Base-by-base conservation (phyloP, 495 filamentous ascomycete species). In the Xylaria castorea region DNA sequence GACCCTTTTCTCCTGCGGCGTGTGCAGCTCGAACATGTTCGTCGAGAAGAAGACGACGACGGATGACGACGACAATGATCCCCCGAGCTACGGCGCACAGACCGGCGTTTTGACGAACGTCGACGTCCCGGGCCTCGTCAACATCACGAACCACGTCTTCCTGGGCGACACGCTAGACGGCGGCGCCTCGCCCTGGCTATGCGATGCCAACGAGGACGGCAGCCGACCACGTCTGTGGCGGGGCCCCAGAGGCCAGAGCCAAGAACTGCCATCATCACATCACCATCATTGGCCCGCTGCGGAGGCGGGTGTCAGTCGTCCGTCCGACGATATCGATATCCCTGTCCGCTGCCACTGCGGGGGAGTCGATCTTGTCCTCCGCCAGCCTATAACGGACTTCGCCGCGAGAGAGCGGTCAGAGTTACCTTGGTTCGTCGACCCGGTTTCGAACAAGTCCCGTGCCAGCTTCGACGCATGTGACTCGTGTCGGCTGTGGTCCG, bases 291-390 rank as follows among this genome's bases (percentile, higher is more conserved):
- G 70, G 36, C 34, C 64, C 7, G 44, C 27, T 16, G 12, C 8
- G 3, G 40, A 53, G 18, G 27, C 38, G 18, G 22, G 9, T 27
- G 20, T 22, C 27, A 18, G 53, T 32, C 12, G 7, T 32, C n/a
- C 66, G 12, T 34, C 42, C 40, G 68, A 58, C n/a, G 55, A 70
- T 57, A 22, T 30, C 53, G 78, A 48, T 74, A 79, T 68, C 78
- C 80, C n/a, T 68, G 79, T 79, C 2, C 67, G 74, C 42, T 90
- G 88, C 66, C 82, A 85, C 50, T 90, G 87, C 73, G 79, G 83
- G 3, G 88, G 87, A 9, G 81, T 89, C 11, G 74, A 80, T 30
- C 73, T 84, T 1, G 79, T 83, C 32, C 57, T 83, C 6, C 73
- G 60, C 18, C 78, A 78, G 57, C 70, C 75, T 30, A 72, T 73